Evolutionary conservation across 495 filamentous ascomycete species (phyloP).

Genomic region (Penicillium samsonianum): DNA sequence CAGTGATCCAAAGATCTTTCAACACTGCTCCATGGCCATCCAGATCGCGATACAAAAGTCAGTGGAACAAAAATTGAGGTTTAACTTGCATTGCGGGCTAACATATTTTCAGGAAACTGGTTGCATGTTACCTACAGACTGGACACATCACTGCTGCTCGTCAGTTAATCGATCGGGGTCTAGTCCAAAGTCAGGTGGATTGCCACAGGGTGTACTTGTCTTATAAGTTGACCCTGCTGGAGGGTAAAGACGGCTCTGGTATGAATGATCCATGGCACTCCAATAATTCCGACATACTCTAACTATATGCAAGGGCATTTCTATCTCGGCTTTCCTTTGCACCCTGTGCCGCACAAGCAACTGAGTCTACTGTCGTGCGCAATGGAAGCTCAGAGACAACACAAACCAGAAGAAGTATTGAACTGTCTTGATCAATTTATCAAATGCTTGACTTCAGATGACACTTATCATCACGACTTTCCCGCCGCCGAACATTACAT

Average conservation of each 20-base stretch:
- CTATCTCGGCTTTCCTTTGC: not conserved
- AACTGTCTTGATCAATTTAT: not conserved
- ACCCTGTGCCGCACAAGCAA: conserved; percentile 1
- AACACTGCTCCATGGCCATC: conserved; percentile 63
- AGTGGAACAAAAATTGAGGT: not conserved
- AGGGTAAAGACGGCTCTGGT: not conserved
- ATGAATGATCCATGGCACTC: not conserved
- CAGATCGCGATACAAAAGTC: conserved; percentile 59
- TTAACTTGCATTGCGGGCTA: not conserved
- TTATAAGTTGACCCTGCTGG: not conserved
- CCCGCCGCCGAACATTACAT: conserved; percentile 3
- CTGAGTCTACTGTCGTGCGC: conserved; percentile 68
- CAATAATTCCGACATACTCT: not conserved
- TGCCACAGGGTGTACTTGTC: conserved; percentile 5
- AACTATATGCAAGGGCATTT: not conserved
- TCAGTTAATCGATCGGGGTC: not conserved
- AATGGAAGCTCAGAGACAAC: conserved; percentile 66
- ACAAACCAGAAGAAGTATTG: conserved; percentile 51
- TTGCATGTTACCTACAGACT: not conserved
- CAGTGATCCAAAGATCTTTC: conserved; percentile 61
- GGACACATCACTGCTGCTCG: not conserved
- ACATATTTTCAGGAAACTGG: conserved; percentile 1
- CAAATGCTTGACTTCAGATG: not conserved
- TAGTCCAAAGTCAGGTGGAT: not conserved
- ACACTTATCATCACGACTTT: conserved; percentile 1